Conservation (phyloP, 176 grass and related monocot genomes). For the Elymus sibiricus region DNA sequence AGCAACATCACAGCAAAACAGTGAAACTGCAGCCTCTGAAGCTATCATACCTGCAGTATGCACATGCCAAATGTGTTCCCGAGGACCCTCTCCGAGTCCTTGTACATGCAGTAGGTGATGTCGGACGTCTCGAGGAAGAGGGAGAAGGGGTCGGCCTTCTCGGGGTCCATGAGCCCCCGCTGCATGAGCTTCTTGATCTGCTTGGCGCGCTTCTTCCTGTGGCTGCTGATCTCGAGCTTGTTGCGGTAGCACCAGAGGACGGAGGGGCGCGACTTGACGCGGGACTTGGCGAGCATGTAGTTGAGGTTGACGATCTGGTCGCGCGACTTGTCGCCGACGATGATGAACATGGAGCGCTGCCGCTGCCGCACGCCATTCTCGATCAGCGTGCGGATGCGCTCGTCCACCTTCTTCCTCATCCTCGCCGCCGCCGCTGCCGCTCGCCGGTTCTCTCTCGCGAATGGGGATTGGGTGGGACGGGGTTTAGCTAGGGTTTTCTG, state of each 20-base stretch:
- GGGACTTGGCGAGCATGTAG: conserved; percentile 83
- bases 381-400: conserved; percentile 82
- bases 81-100: conserved; percentile 80
- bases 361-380: conserved; percentile 77
- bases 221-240: conserved; percentile 94
- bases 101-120: conserved; percentile 90
- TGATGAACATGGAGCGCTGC: conserved; percentile 89
- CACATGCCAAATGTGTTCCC: conserved; percentile 99
- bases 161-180: conserved; percentile 82
- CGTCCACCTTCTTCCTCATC: conserved; percentile 99
- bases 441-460: not conserved
- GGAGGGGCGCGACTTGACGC: conserved; percentile 65
- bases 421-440: not conserved
- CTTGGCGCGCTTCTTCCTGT: conserved; percentile 87
- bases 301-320: conserved; percentile 92
- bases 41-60: conserved; percentile 69
- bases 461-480: not conserved
- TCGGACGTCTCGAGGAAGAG: conserved; percentile 79
- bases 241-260: conserved; percentile 95
- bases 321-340: conserved; percentile 92
- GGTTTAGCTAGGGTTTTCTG: conserved; percentile 43
- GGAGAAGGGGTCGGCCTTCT: conserved; percentile 88
- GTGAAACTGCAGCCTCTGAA: not conserved
- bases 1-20: not conserved
- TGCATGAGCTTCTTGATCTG: conserved; percentile 93